A percentile compares a stretch with the other conserved stretches of the same genome.
Evolutionary conservation across 257 asterid species (phyloP).

Genomic region (Pogostemon cablin): DNA sequence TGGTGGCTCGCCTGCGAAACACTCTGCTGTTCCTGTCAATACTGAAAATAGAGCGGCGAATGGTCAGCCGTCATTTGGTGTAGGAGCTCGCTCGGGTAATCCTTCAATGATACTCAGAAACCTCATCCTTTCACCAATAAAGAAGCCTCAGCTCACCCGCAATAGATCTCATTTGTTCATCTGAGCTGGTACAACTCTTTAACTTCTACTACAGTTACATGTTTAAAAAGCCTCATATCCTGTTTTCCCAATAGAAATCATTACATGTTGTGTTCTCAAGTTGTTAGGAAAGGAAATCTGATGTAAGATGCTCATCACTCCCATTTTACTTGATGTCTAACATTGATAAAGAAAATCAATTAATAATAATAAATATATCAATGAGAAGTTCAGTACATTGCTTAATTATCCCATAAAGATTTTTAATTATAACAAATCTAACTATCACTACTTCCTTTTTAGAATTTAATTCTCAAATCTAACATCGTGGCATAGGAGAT

Average conservation of each 20-base stretch:
- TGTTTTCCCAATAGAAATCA: slow-evolving; percentile 16
- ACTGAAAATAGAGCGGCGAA: slow-evolving; percentile 23
- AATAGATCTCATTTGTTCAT: slow-evolving; percentile 32
- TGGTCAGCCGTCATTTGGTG: slow-evolving; percentile 28
- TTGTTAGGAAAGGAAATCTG: slow-evolving; percentile 15
- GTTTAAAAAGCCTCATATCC: neutral
- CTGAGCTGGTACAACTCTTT: slow-evolving; percentile 2
- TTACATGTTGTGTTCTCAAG: slow-evolving; percentile 22
- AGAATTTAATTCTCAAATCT: too few species aligned
- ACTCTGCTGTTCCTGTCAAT: slow-evolving; percentile 17
- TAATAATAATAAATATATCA: too few species aligned
- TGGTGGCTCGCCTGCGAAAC: slow-evolving; percentile 31
- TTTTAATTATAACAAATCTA: too few species aligned
- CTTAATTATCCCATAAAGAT: too few species aligned
- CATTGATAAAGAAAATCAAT: too few species aligned
- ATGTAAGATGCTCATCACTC: neutral
- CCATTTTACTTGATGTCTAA: too few species aligned
- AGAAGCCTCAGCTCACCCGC: slow-evolving; percentile 32
- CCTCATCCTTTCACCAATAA: slow-evolving; percentile 33
- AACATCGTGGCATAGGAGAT: too few species aligned
- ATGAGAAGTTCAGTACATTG: too few species aligned
- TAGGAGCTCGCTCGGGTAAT: slow-evolving; percentile 29
- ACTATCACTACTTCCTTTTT: too few species aligned
- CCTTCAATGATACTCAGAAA: slow-evolving; percentile 36
- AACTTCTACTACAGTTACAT: neutral